Evolutionary conservation across 2,329 filamentous ascomycete species (phyloP).

Genomic region (Cladosporium sp.): DNA sequence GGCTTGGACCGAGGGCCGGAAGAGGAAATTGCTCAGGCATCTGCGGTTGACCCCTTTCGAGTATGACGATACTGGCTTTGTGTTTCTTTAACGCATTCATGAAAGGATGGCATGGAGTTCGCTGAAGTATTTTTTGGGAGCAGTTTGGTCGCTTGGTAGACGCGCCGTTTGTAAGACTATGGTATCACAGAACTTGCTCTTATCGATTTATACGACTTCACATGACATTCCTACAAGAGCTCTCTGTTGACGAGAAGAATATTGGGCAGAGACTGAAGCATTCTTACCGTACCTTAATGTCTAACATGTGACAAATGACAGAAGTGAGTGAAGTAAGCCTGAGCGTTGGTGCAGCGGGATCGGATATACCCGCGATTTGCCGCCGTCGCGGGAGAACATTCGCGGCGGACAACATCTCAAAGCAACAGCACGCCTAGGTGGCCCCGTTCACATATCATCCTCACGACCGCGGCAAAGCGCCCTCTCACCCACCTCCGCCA

Average conservation of each 20-base stretch:
- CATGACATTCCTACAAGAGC: neutral
- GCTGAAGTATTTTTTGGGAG: neutral
- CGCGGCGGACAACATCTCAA: conserved; percentile 6
- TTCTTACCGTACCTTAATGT: no score
- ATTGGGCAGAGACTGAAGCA: no score
- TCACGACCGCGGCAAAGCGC: neutral
- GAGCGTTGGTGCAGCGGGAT: neutral
- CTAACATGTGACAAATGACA: neutral
- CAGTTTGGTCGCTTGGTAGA: no score
- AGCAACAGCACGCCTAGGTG: conserved; percentile 1
- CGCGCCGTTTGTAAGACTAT: neutral
- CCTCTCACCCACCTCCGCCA: conserved; percentile 4
- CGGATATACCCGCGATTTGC: neutral
- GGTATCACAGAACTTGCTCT: neutral
- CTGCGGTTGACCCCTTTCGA: no score
- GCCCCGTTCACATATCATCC: neutral
- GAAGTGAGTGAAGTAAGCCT: neutral
- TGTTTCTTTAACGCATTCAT: no score
- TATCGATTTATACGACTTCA: neutral
- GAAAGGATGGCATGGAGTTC: neutral
- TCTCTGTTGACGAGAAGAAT: no score
- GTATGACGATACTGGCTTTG: no score
- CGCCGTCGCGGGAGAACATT: neutral
- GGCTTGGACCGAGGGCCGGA: no score
- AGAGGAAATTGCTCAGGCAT: no score